A percentile compares a stretch with the other conserved stretches of the same genome.
Conservation (phyloP, 768 basidiomycete species). For the Naganishia vaughanmartiniae region DNA sequence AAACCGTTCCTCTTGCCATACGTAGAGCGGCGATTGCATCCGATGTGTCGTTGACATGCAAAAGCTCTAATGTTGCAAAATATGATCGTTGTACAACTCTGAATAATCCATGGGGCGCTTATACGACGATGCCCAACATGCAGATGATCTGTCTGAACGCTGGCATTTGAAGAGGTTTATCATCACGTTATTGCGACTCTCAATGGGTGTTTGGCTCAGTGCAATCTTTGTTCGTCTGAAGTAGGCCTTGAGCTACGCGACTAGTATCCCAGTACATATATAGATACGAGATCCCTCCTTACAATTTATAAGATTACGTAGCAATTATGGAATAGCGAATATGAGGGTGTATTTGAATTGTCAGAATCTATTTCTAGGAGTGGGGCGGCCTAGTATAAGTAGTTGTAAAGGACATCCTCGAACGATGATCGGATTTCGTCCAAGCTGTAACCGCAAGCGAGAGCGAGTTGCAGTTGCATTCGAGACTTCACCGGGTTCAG, state of each 20-base stretch:
- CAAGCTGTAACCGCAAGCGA: slow-evolving; percentile 36
- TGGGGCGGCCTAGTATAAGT: slow-evolving; percentile 5
- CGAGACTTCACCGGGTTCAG: slow-evolving; percentile 39
- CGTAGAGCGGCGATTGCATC: slow-evolving; percentile 82
- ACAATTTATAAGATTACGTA: background rate
- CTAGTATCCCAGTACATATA: background rate
- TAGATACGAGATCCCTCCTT: background rate
- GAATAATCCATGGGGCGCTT: background rate
- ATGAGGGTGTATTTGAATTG: background rate
- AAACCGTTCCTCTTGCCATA: background rate
- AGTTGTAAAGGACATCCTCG: slow-evolving; percentile 27
- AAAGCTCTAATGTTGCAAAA: slow-evolving; percentile 23
- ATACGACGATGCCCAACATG: background rate
- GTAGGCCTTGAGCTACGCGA: no score
- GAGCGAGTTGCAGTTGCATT: slow-evolving; percentile 38
- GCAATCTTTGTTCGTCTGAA: no score
- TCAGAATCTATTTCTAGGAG: background rate
- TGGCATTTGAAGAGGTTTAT: background rate
- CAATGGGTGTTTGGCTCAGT: no score
- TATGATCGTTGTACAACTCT: slow-evolving; percentile 8
- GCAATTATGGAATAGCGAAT: background rate
- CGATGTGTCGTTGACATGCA: slow-evolving; percentile 92
- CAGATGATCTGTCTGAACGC: background rate
- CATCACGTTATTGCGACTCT: background rate
- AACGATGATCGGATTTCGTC: slow-evolving; percentile 24